Evolutionary conservation across 176 grass and related monocot species (phyloP).

Genomic region (Dactylis glomerata): DNA sequence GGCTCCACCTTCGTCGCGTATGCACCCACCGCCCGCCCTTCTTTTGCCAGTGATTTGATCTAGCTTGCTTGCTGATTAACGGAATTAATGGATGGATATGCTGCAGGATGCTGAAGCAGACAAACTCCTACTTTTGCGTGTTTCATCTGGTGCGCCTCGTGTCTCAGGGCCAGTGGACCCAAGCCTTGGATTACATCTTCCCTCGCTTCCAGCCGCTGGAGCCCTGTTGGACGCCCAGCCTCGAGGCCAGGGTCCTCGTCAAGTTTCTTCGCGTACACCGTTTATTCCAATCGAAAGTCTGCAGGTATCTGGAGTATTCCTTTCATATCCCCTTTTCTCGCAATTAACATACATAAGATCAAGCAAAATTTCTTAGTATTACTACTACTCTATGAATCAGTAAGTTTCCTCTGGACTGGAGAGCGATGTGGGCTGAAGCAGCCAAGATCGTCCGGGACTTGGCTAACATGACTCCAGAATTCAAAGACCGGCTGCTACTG

Average conservation of each 20-base stretch:
- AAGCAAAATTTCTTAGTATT: background rate
- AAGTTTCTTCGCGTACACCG: background rate
- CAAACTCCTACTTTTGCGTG: background rate
- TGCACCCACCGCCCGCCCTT: background rate
- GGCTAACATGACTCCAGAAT: background rate
- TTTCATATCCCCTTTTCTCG: background rate
- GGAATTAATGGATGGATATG: background rate
- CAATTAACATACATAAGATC: background rate
- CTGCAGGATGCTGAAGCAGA: background rate
- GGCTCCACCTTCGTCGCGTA: background rate
- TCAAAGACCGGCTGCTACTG: background rate
- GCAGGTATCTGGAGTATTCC: background rate
- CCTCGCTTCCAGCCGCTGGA: constrained; percentile 3
- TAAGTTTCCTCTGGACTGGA: background rate
- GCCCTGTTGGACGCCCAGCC: background rate
- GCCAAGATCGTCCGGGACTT: background rate
- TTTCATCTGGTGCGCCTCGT: background rate
- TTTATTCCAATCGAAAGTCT: background rate
- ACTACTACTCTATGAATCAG: background rate
- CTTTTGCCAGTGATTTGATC: background rate
- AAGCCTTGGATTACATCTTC: constrained; percentile 1
- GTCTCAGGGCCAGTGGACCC: background rate
- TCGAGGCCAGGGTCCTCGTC: background rate
- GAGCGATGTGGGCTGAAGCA: background rate
- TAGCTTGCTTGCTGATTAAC: background rate